Evolutionary conservation across 108 stramenopile species (phyloP).

Genomic region (Mayamaea pseudoterrestris): DNA sequence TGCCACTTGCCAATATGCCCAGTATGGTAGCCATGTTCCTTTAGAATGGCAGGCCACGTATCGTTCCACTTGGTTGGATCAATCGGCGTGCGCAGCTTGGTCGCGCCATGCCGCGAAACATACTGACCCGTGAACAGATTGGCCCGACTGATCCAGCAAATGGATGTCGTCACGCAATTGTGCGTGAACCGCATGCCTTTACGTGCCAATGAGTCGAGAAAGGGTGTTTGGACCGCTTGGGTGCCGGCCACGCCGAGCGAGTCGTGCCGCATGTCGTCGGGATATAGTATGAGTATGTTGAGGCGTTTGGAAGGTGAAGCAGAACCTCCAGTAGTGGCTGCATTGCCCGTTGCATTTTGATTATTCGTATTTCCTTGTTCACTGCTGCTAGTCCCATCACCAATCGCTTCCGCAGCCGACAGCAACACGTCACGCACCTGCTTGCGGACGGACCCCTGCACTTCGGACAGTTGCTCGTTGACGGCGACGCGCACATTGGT

Average conservation of each 20-base stretch:
- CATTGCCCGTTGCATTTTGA: too few species aligned
- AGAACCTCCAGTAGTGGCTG: too few species aligned
- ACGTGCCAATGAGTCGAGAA: constrained; percentile 52
- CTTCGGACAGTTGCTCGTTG: too few species aligned
- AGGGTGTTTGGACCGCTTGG: constrained; percentile 43
- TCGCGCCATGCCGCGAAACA: constrained; percentile 27
- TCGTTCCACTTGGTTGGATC: too few species aligned
- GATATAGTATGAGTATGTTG: constrained; percentile 29
- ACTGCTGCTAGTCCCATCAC: too few species aligned
- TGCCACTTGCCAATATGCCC: constrained; percentile 72
- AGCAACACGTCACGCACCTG: too few species aligned
- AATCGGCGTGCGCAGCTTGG: background rate
- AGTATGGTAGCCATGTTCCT: constrained; percentile 46
- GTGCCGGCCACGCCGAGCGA: constrained; percentile 9
- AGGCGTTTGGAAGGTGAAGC: constrained; percentile 22
- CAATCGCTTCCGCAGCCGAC: too few species aligned
- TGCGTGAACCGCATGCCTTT: constrained; percentile 61
- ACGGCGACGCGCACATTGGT: too few species aligned
- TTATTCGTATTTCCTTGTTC: too few species aligned
- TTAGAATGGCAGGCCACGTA: constrained; percentile 48
- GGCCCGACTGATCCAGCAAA: constrained; percentile 70
- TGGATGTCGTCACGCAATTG: constrained; percentile 73
- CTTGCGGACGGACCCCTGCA: too few species aligned
- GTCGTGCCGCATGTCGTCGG: constrained; percentile 33
- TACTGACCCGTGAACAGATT: constrained; percentile 64